Conservation (phyloP, 2,329 filamentous ascomycete species). For the Fusarium nygamai region DNA sequence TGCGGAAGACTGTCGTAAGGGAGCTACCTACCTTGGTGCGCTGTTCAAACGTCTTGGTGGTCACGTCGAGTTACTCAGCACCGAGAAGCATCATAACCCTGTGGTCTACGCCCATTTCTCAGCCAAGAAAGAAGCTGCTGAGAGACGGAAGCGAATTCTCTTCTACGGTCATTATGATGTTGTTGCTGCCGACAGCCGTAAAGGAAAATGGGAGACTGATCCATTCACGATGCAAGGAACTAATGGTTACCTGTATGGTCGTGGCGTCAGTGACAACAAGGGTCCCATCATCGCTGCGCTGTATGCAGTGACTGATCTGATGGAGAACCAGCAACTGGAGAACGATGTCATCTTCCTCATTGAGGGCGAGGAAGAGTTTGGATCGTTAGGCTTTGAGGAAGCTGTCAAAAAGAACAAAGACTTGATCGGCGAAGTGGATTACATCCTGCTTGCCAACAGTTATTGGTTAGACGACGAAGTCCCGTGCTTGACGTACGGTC, state of each 20-base stretch:
- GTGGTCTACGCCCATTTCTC: conserved; percentile 92
- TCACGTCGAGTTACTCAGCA: conserved; percentile 88
- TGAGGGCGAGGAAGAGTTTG: conserved; percentile 96
- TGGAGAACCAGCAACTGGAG: conserved; percentile 82
- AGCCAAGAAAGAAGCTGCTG: conserved; percentile 73
- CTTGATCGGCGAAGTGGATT: conserved; percentile 90
- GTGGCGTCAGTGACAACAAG: conserved; percentile 98
- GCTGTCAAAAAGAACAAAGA: conserved; percentile 83
- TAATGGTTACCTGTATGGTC: conserved; percentile 92
- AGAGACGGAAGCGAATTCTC: conserved; percentile 82
- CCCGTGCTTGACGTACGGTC: conserved; percentile 92
- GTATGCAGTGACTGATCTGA: conserved; percentile 90
- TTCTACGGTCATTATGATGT: conserved; percentile 99
- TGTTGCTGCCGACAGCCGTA: conserved; percentile 85
- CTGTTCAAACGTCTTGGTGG: conserved; percentile 94
- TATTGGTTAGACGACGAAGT: conserved; percentile 98
- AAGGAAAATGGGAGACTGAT: conserved; percentile 84
- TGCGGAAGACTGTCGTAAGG: conserved; percentile 89
- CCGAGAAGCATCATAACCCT: conserved; percentile 82
- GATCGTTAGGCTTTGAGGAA: conserved; percentile 88
- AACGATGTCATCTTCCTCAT: conserved; percentile 95
- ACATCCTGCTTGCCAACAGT: conserved; percentile 94
- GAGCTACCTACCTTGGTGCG: conserved; percentile 88
- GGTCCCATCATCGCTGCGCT: conserved; percentile 93
- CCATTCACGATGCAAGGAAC: conserved; percentile 90